A percentile compares a stretch with the other conserved stretches of the same genome.
Conservation (phyloP, 495 filamentous ascomycete genomes). For the Glarea lozoyensis region DNA sequence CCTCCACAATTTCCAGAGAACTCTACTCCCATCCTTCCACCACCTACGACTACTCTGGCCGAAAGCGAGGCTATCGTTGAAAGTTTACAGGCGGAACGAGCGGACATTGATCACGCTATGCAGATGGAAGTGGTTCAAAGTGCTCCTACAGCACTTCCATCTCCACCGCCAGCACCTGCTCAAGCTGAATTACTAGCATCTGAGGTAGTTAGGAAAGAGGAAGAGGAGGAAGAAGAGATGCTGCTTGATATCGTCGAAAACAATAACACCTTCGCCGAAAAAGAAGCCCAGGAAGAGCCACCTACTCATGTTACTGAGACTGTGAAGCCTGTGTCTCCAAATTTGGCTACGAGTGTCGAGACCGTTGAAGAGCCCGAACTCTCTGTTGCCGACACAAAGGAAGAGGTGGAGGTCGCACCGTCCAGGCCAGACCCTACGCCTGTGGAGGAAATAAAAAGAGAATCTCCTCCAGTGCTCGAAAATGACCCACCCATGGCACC, state of each 20-base stretch:
- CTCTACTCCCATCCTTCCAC: neutral
- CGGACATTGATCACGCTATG: too few species aligned
- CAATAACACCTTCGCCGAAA: conserved; percentile 6
- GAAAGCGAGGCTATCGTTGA: too few species aligned
- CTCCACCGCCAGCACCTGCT: conserved; percentile 15
- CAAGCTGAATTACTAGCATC: conserved; percentile 1
- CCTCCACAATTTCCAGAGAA: neutral
- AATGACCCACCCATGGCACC: too few species aligned
- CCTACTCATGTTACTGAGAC: too few species aligned
- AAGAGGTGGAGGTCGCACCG: neutral
- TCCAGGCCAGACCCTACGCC: neutral
- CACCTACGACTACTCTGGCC: conserved; percentile 4
- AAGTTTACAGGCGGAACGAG: too few species aligned
- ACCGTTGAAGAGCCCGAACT: neutral
- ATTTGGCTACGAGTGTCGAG: too few species aligned
- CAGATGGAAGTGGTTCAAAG: conserved; percentile 6
- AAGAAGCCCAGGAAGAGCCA: neutral
- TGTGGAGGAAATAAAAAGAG: neutral
- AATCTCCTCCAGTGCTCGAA: too few species aligned
- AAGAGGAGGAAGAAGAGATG: conserved; percentile 19
- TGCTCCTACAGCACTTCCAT: conserved; percentile 6
- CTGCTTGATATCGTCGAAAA: conserved; percentile 16
- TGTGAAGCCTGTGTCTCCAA: too few species aligned
- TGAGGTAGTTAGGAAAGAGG: conserved; percentile 7
- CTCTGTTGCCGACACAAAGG: neutral